These are phyloP conservation scores for Neospermospora avenae DNA, from an alignment of 2,329 filamentous ascomycete species.

Conservation along the genomic window DNA sequence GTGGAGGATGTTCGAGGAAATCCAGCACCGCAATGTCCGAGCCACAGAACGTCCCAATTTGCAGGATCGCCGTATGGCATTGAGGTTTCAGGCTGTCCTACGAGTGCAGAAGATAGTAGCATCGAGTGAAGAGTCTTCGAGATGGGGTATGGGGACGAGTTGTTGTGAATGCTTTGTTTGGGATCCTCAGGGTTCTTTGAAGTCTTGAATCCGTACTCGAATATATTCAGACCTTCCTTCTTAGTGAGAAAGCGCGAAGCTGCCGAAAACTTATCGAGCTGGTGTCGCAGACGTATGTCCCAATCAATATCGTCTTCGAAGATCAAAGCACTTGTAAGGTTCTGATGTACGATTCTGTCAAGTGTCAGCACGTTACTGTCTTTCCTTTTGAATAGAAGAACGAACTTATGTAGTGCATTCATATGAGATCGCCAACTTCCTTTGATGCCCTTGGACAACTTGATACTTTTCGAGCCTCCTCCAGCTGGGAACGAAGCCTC, in stretches of 20 bases:
- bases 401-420: slow-evolving; percentile 18
- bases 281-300: slow-evolving; percentile 36
- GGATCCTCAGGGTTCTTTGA: slow-evolving; percentile 25
- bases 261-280: slow-evolving; percentile 15
- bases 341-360: slow-evolving; percentile 24
- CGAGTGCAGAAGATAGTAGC: not conserved
- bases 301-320: slow-evolving; percentile 46
- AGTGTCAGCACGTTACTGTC: slow-evolving; percentile 49
- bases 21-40: slow-evolving; percentile 22
- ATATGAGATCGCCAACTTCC: slow-evolving; percentile 25
- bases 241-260: slow-evolving; percentile 14
- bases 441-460: slow-evolving; percentile 17
- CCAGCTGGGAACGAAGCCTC: slow-evolving; percentile 19
- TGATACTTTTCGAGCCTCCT: slow-evolving; percentile 15
- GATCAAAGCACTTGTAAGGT: slow-evolving; percentile 40
- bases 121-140: slow-evolving; percentile 11
- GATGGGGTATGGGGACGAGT: slow-evolving; percentile 15
- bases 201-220: not conserved
- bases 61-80: slow-evolving; percentile 18
- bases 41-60: slow-evolving; percentile 23
- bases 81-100: not conserved
- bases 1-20: slow-evolving; percentile 12
- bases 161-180: slow-evolving; percentile 17
- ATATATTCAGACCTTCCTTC: slow-evolving; percentile 1
- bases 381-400: slow-evolving; percentile 49